These are phyloP conservation scores for Xerophyta viscosa DNA, from an alignment of 106 monocot genomes.

Conservation along the genomic window DNA sequence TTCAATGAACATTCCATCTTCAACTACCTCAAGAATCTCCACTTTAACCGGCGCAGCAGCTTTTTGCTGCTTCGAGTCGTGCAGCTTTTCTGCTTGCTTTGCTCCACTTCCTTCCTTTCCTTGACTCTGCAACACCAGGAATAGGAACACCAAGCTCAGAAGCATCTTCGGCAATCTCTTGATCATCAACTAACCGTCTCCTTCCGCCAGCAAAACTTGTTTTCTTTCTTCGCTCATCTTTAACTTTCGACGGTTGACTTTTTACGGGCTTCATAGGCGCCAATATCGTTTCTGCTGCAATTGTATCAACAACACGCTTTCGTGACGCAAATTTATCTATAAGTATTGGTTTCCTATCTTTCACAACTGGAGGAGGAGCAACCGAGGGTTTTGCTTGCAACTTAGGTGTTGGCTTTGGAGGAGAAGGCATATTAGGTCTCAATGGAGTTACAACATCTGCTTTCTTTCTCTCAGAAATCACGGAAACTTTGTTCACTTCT, in stretches of 20 bases:
- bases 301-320: slow-evolving; percentile 52
- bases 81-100: slow-evolving; percentile 81
- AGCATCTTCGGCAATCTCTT: slow-evolving; percentile 22
- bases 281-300: slow-evolving; percentile 42
- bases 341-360: slow-evolving; percentile 67
- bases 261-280: slow-evolving; percentile 61
- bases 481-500: slow-evolving; percentile 9
- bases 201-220: slow-evolving; percentile 30
- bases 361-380: slow-evolving; percentile 22
- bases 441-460: slow-evolving; percentile 11
- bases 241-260: slow-evolving; percentile 41
- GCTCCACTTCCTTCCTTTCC: slow-evolving; percentile 80
- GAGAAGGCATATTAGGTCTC: slow-evolving; percentile 28
- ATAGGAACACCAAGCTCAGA: slow-evolving; percentile 60
- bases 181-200: slow-evolving; percentile 44
- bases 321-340: slow-evolving; percentile 79
- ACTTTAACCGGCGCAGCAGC: slow-evolving; percentile 76
- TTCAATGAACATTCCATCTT: slow-evolving; percentile 79
- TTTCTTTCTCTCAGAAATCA: slow-evolving; percentile 5
- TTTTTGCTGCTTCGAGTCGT: slow-evolving; percentile 58
- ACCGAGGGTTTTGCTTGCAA: slow-evolving; percentile 31
- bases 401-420: slow-evolving; percentile 32
- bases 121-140: slow-evolving; percentile 37
- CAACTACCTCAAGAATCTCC: slow-evolving; percentile 90
- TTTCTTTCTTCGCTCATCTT: slow-evolving; percentile 65